Conservation (phyloP, 306 rosid genomes). For the Amphicarpaea edgeworthii region DNA sequence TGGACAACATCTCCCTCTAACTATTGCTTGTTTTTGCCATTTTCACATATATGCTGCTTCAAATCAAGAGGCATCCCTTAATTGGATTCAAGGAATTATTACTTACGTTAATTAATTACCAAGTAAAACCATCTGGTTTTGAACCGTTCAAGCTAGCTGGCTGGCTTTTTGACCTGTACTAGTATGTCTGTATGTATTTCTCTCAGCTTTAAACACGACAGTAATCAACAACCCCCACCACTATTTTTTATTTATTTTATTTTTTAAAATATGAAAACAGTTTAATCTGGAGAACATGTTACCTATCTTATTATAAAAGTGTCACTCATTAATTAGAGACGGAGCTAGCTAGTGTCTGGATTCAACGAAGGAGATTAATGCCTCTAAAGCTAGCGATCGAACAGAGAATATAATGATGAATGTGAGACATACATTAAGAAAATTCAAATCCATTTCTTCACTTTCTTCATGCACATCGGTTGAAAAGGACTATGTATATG, state of each 20-base stretch:
- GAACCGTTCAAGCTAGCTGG: background rate
- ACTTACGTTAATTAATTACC: conserved; percentile 4
- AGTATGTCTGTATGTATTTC: background rate
- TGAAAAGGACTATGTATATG: conserved; percentile 63
- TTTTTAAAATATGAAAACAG: background rate
- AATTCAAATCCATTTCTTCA: conserved; percentile 36
- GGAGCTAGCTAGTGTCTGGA: background rate
- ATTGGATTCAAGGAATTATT: conserved; percentile 1
- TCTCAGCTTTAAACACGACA: background rate
- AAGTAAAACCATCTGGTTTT: background rate
- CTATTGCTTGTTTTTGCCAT: conserved; percentile 14
- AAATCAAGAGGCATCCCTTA: conserved; percentile 24
- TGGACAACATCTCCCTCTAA: conserved; percentile 26
- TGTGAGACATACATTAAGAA: background rate
- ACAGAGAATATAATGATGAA: conserved; percentile 38
- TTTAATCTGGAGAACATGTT: background rate
- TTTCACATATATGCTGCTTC: conserved; percentile 25
- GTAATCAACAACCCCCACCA: background rate
- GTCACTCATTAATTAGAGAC: no score
- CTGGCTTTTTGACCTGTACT: conserved; percentile 12
- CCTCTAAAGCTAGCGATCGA: conserved; percentile 5
- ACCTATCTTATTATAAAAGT: background rate
- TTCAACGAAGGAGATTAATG: background rate
- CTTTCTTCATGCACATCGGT: conserved; percentile 26
- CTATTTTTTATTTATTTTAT: background rate